Percentiles rank a stretch among this genome's conserved stretches.
Conservation (phyloP, 768 basidiomycete species). For the Naganishia onofrii region DNA sequence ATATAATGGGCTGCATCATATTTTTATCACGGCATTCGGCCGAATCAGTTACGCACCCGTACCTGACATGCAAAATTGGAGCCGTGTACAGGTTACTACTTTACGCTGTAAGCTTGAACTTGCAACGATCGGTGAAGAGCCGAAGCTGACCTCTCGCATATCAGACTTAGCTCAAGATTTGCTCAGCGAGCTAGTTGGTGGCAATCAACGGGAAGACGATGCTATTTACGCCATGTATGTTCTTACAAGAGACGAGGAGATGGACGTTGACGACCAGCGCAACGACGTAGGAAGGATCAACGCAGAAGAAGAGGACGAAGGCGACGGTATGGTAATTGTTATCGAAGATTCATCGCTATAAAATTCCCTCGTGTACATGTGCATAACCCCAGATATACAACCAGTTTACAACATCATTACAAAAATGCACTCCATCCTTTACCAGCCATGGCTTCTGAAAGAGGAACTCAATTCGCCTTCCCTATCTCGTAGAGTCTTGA, state of each 20-base stretch:
- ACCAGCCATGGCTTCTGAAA: conserved; percentile 33
- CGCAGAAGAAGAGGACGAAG: conserved; percentile 8
- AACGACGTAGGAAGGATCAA: neutral
- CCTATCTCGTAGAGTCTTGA: conserved; percentile 18
- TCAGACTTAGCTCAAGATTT: conserved; percentile 15
- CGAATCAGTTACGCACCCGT: conserved; percentile 64
- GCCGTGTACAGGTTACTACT: conserved; percentile 11
- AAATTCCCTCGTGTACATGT: neutral
- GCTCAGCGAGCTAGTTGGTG: conserved; percentile 18
- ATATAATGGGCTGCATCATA: conserved; percentile 65
- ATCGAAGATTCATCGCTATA: conserved; percentile 9
- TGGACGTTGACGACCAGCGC: neutral
- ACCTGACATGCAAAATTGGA: conserved; percentile 62
- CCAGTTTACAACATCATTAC: neutral
- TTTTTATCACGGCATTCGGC: conserved; percentile 74
- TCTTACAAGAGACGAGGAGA: neutral
- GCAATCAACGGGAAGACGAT: conserved; percentile 17
- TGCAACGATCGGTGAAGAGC: neutral
- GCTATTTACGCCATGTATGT: conserved; percentile 21
- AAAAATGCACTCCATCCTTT: neutral
- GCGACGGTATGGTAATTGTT: conserved; percentile 3
- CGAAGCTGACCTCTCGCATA: neutral
- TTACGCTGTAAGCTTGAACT: neutral
- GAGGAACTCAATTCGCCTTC: conserved; percentile 32
- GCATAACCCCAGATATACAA: conserved; percentile 12